Evolutionary conservation across 139 green algal species (phyloP).

Genomic region (Marvania coccoides): DNA sequence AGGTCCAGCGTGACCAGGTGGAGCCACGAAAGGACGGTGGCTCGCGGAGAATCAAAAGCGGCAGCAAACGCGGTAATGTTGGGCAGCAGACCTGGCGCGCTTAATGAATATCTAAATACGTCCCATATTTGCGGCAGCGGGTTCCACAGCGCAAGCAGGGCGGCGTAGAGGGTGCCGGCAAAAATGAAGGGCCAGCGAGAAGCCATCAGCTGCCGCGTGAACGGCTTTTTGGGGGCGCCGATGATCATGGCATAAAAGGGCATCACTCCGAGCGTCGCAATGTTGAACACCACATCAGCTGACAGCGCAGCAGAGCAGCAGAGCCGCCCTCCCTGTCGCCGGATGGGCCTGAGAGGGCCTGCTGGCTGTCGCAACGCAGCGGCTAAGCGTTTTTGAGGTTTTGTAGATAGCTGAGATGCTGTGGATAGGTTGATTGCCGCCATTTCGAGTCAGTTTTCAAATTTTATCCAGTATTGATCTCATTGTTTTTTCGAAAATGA

Average conservation of each 20-base stretch:
- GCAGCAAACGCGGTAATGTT: conserved; percentile 30
- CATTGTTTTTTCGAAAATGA: too few species aligned
- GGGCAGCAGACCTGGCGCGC: neutral
- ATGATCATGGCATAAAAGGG: conserved; percentile 60
- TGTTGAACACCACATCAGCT: conserved; percentile 39
- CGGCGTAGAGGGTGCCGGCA: conserved; percentile 18
- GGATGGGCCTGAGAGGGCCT: neutral
- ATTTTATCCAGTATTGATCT: too few species aligned
- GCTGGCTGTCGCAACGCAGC: neutral
- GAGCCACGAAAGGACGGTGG: conserved; percentile 59
- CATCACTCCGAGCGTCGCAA: conserved; percentile 50
- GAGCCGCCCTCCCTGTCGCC: neutral
- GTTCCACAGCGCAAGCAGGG: conserved; percentile 1
- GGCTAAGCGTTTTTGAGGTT: neutral
- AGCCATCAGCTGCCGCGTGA: conserved; percentile 11
- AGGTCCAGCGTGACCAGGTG: conserved; percentile 80
- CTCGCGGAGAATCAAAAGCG: conserved; percentile 24
- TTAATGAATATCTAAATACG: neutral
- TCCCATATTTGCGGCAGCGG: conserved; percentile 8
- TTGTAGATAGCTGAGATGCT: neutral
- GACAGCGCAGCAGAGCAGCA: neutral
- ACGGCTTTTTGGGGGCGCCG: conserved; percentile 10
- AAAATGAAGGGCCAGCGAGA: neutral
- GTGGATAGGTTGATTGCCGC: neutral
- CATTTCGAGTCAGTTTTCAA: too few species aligned